Evolutionary conservation across 108 stramenopile genomes (phyloP), one percentile per base, ranked within the genome.

Genomic region (Parmales sp.): DNA sequence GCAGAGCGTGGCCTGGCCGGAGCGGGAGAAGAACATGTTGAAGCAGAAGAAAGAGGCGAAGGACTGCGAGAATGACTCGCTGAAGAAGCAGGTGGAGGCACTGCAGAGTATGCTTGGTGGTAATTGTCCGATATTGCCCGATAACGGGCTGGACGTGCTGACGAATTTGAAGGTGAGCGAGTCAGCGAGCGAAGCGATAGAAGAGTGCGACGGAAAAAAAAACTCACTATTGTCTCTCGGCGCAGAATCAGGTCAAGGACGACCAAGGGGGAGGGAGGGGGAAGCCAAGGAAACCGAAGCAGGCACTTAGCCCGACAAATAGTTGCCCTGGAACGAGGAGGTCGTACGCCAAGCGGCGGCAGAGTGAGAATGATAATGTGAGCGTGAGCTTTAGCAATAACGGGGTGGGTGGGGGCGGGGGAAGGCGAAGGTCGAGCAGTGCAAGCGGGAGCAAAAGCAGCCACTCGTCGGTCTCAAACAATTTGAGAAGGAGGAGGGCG

Each of bases 31-130:
- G 54, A 60, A 60, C 54, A 11, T 60, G 26, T 13, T 34, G 54
- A 60, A 34, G 54, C 54, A 60, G 26, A 13, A 16, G 7, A n/a
- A n/a, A n/a, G 31, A 60, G 29, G 54, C 26, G 54, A 28, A 60
- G 54, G 2, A 3, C 2, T 4, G 16, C 2, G 54, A 60, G 26
- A 60, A 60, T 16, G 54, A 60, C 20, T 4, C 13, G 31, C 28
- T 60, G 29, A 60, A 60, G 54, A 11, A 60, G 26, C 54, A 60
- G 54, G 54, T 60, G 29, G 54, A 60, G 54, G 54, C 54, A 6
- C 28, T 60, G 29, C 54, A 60, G 26, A 16, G 11, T 13, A 60
- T 60, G 54, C 54, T 60, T 34, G 36, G 36, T 34, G 54, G 54
- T 5, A 60, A 60, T 34, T 60, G 54, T 34, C 54, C 54, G 29